A percentile compares a stretch with the other conserved stretches of the same genome.
phyloP scores from a whole-genome alignment of 441 rosid genomes.

The Pelargonium citronellum region DNA sequence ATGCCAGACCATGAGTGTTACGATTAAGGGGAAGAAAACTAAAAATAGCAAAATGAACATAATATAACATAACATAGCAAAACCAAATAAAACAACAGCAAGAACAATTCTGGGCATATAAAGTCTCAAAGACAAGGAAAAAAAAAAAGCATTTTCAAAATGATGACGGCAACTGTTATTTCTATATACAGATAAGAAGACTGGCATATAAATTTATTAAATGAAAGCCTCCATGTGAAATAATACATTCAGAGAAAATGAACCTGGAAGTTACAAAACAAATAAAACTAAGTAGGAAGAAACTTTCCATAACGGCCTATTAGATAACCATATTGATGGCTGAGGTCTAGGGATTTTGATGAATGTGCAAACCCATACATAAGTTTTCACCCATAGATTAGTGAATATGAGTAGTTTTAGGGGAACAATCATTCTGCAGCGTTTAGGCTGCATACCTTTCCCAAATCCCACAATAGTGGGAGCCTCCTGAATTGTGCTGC shows the following conservation, averaged over 20 bases:
- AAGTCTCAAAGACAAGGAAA: neutral
- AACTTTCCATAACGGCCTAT: no score
- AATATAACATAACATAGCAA: neutral
- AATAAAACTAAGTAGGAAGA: neutral
- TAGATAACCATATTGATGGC: no score
- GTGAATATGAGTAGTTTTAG: no score
- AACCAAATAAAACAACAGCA: neutral
- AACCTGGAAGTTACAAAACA: neutral
- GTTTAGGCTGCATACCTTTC: no score
- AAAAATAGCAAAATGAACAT: neutral
- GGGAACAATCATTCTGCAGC: no score
- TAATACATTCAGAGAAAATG: conserved; percentile 1
- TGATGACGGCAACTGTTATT: neutral
- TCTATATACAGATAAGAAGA: neutral
- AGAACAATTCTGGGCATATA: neutral
- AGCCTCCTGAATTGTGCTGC: no score
- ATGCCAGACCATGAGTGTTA: conserved; percentile 17
- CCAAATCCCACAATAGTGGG: no score
- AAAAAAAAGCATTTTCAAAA: neutral
- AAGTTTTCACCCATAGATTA: no score
- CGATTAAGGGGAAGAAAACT: neutral
- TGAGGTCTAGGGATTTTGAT: no score
- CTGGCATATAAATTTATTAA: neutral
- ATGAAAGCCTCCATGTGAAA: neutral
- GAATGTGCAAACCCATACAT: no score